Evolutionary conservation across 163 green algal species (phyloP).

Genomic region (Smithsoniella earleae): DNA sequence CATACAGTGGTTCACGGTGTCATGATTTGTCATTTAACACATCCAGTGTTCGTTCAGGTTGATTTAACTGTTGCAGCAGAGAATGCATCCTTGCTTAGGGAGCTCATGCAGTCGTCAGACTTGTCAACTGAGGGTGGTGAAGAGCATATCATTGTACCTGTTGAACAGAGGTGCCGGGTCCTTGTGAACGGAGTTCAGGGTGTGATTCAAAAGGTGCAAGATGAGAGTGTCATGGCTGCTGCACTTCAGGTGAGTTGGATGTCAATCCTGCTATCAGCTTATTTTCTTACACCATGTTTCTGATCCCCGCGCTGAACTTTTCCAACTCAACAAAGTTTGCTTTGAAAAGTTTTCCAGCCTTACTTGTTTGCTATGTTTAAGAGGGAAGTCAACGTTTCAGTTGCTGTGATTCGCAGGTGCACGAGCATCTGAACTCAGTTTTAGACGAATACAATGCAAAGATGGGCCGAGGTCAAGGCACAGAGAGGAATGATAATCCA

Average conservation of each 20-base stretch:
- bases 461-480: no score
- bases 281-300: background rate
- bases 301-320: no score
- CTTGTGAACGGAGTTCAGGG: background rate
- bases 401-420: no score
- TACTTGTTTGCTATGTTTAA: no score
- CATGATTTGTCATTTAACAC: no score
- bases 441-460: no score
- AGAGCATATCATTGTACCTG: background rate
- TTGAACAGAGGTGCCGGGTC: slow-evolving; percentile 7
- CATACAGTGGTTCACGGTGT: no score
- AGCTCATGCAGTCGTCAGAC: background rate
- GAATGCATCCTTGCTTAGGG: slow-evolving; percentile 18
- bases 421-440: no score
- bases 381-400: no score
- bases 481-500: no score
- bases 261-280: background rate
- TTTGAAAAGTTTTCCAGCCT: no score
- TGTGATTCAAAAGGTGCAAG: slow-evolving; percentile 25
- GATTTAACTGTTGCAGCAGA: slow-evolving; percentile 13
- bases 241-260: slow-evolving; percentile 26
- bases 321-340: no score
- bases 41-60: slow-evolving; percentile 2
- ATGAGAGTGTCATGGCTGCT: slow-evolving; percentile 17
- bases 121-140: background rate